Percentiles rank a stretch among this genome's conserved stretches.
These are phyloP conservation scores for Kwoniella pini DNA, from an alignment of 768 basidiomycete genomes.

Conservation along the genomic window DNA sequence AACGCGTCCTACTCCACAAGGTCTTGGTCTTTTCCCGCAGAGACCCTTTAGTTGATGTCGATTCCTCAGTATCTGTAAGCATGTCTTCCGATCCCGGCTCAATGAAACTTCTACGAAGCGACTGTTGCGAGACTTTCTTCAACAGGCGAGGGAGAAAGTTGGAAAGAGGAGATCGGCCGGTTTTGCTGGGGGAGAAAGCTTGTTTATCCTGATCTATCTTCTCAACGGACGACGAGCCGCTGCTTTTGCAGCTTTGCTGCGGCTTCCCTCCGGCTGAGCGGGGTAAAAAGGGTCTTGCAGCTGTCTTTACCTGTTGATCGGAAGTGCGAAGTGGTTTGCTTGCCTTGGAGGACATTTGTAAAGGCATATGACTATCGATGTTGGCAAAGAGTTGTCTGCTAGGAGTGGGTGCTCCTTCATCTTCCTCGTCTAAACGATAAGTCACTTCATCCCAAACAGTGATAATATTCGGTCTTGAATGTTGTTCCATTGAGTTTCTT, in stretches of 20 bases:
- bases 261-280: background rate
- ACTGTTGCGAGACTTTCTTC: slow-evolving; percentile 20
- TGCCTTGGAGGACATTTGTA: slow-evolving; percentile 20
- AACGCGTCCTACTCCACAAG: slow-evolving; percentile 2
- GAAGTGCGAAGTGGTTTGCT: background rate
- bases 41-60: background rate
- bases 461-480: slow-evolving; percentile 28
- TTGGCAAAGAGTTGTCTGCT: slow-evolving; percentile 31
- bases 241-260: background rate
- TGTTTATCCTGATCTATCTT: background rate
- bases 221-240: background rate
- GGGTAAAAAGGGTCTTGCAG: slow-evolving; percentile 10
- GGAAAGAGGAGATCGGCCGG: slow-evolving; percentile 23
- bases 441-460: slow-evolving; percentile 29
- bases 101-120: background rate
- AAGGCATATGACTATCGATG: background rate
- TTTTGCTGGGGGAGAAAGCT: background rate
- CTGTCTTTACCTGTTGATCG: background rate
- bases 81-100: slow-evolving; percentile 17
- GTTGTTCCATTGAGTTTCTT: slow-evolving; percentile 38
- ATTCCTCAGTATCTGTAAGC: slow-evolving; percentile 30
- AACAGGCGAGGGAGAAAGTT: slow-evolving; percentile 36
- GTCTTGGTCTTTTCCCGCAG: slow-evolving; percentile 3
- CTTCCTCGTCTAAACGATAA: slow-evolving; percentile 11
- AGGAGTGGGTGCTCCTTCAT: slow-evolving; percentile 27